Percentiles rank a stretch among this genome's conserved stretches.
Conservation (phyloP, 2,329 filamentous ascomycete genomes). For the Colletotrichum plurivorum region DNA sequence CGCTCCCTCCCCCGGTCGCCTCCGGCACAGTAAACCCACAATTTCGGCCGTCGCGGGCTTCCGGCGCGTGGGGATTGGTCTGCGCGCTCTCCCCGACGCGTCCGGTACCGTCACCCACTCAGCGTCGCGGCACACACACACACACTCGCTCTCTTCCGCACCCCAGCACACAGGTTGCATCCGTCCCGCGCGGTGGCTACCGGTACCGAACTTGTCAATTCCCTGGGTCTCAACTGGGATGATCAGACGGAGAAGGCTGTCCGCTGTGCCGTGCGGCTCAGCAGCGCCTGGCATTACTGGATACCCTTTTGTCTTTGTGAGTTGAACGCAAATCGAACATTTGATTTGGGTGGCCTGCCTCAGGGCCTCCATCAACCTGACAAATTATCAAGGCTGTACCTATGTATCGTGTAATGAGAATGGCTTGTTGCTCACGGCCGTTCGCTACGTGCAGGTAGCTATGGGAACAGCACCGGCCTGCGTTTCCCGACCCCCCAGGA, state of each 20-base stretch:
- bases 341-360: background rate
- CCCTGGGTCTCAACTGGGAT: background rate
- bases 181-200: background rate
- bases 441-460: background rate
- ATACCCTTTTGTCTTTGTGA: background rate
- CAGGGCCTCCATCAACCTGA: background rate
- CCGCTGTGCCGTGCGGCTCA: conserved; percentile 15
- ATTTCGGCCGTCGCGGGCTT: conserved; percentile 3
- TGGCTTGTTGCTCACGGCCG: background rate
- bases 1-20: no score
- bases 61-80: conserved; percentile 5
- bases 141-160: background rate
- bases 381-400: background rate
- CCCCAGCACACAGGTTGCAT: background rate
- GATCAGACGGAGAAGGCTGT: conserved; percentile 4
- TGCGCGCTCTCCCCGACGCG: background rate
- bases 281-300: background rate
- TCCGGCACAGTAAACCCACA: background rate
- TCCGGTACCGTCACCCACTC: background rate
- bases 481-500: background rate
- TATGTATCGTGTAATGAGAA: background rate
- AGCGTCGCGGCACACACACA: background rate
- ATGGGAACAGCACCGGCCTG: background rate
- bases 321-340: background rate
- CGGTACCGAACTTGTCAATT: background rate